Conservation (phyloP, 2,329 filamentous ascomycete genomes). For the Aaosphaeria pasadenensis region DNA sequence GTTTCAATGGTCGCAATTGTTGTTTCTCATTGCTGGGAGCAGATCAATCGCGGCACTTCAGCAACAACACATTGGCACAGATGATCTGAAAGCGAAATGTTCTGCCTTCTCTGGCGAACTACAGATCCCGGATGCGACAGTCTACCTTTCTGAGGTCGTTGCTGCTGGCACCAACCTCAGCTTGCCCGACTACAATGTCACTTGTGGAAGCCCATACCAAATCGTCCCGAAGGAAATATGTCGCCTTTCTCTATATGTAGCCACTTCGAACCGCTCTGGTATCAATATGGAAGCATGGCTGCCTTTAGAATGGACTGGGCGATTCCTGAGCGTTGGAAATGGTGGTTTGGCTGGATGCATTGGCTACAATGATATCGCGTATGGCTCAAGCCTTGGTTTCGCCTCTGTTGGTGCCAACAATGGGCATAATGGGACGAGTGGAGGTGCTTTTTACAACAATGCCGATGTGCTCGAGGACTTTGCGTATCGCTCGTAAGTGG, state of each 20-base stretch:
- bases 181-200: neutral
- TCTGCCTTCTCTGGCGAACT: neutral
- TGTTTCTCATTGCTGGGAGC: no score
- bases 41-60: no score
- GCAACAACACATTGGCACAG: no score
- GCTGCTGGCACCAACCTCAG: neutral
- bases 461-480: constrained; percentile 48
- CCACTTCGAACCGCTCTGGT: constrained; percentile 38
- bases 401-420: constrained; percentile 42
- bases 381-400: constrained; percentile 37
- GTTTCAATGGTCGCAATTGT: no score
- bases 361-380: constrained; percentile 38
- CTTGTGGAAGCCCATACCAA: neutral
- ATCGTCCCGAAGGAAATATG: constrained; percentile 36
- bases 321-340: constrained; percentile 37
- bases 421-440: constrained; percentile 44
- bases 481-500: constrained; percentile 40
- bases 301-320: constrained; percentile 37
- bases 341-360: constrained; percentile 43
- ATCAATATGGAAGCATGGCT: constrained; percentile 46
- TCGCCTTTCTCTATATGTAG: constrained; percentile 38
- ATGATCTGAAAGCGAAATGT: neutral
- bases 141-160: neutral
- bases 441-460: constrained; percentile 46
- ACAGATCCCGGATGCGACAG: neutral